Evolutionary conservation across 2,329 filamentous ascomycete genomes (phyloP), one percentile per base, ranked within the genome.

Genomic region (Colletotrichum sp.): DNA sequence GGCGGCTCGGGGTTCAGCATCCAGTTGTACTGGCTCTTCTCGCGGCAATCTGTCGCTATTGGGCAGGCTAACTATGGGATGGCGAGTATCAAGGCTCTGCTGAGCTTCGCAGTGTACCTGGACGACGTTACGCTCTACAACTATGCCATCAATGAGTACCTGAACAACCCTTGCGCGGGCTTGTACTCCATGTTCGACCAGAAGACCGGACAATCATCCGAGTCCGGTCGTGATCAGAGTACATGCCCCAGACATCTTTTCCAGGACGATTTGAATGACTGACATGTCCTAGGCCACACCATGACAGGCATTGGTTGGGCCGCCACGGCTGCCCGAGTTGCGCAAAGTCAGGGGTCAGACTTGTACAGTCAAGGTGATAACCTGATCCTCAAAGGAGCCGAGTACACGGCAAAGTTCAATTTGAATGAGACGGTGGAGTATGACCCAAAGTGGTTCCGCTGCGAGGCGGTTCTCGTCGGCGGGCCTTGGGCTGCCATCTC

Each of bases 31-130:
- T 86, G 85, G 84, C 79, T 86, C 1, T 85, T 87, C 71, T 82
- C 83, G 5, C 78, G 83, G 1, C 85, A 86, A 77, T 82, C 80
- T 0, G 81, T 84, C 30, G 82, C 83, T 7, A 82, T 86, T 67
- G 85, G 86, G 0, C 85, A 87, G 70, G 86, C 84, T 2, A 86
- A 87, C 75, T 87, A 87, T 71, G 85, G 85, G 3, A 83, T 87
- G 79, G 82, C 80, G 6, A 85, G 82, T 65, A 86, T 86, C 68
- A 84, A 85, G 70, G 82, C 83, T 2, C 76, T 87, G 5, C 75
- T 87, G 9, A 81, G 77, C 12, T 87, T 86, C 71, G 84, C 85
- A 0, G 84, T 86, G 3, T 87, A 85, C 36, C 77, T 87, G 6
- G 85, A 86, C 48, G 85, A 87, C 67, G 81, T 86, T 2, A 77